Conservation (phyloP, 2,329 filamentous ascomycete genomes). For the Cercospora berteroae region DNA sequence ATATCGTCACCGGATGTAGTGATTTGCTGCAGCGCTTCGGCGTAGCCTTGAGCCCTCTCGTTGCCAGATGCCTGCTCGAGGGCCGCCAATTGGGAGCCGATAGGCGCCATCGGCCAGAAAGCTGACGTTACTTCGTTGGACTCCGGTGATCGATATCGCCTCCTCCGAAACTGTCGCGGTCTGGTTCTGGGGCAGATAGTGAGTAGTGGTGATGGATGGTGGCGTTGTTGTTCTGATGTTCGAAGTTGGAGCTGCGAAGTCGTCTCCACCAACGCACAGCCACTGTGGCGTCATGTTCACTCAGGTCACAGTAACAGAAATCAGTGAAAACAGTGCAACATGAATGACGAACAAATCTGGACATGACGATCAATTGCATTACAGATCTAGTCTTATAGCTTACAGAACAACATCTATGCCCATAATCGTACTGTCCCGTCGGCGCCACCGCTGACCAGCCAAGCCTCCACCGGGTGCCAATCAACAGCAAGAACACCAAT, state of each 20-base stretch:
- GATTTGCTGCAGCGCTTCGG: conserved; percentile 57
- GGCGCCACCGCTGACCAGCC: conserved; percentile 90
- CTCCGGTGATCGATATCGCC: neutral
- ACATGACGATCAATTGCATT: neutral
- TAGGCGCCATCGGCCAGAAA: conserved; percentile 1
- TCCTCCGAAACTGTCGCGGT: neutral
- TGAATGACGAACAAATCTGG: neutral
- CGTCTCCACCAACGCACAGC: neutral
- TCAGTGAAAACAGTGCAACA: neutral
- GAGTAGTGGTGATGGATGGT: neutral
- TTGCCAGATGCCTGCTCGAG: conserved; percentile 17
- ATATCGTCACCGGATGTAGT: conserved; percentile 50
- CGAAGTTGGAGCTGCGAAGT: neutral
- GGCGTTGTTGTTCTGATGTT: neutral
- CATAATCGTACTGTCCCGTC: conserved; percentile 91
- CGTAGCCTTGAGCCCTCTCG: conserved; percentile 52
- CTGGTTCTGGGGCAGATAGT: neutral
- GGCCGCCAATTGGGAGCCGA: conserved; percentile 15
- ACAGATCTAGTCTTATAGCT: neutral
- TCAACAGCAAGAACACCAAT: conserved; percentile 90
- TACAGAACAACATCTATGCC: conserved; percentile 45
- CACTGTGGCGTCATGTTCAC: conserved; percentile 1
- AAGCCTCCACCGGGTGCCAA: conserved; percentile 93
- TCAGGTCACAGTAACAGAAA: neutral
- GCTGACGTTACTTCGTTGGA: neutral